phyloP scores from a whole-genome alignment of 148 eudicot species.

The Chenopodium suecicum region DNA sequence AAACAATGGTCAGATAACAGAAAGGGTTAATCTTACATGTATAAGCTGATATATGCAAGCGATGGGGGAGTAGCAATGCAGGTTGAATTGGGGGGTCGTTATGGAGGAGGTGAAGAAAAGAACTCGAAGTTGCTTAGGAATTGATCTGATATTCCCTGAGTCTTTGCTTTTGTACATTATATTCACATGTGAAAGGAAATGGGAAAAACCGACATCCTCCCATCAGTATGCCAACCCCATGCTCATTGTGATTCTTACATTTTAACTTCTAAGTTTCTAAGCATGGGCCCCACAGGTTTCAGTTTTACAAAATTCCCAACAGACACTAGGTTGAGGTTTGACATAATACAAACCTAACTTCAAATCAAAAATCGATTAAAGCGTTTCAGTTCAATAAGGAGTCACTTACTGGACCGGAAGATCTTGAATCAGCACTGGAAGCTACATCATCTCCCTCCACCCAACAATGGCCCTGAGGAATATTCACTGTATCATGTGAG shows the following conservation, averaged over 20 bases:
- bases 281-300: not conserved
- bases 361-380: not conserved
- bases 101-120: not conserved
- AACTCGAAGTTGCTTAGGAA: not conserved
- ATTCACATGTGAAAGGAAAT: not conserved
- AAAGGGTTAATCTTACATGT: not conserved
- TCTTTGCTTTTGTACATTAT: too few relatives aligned
- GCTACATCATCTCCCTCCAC: constrained; percentile 92
- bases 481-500: constrained; percentile 48
- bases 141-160: not conserved
- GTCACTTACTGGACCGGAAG: constrained; percentile 75
- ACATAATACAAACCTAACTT: not conserved
- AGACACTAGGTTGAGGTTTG: not conserved
- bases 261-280: not conserved
- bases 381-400: not conserved
- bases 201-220: not conserved
- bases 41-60: not conserved
- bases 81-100: not conserved
- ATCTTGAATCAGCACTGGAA: constrained; percentile 74
- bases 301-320: not conserved
- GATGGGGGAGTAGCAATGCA: not conserved
- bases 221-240: not conserved
- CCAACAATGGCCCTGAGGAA: constrained; percentile 98
- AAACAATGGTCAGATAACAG: not conserved
- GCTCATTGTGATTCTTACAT: not conserved